Conservation (phyloP, 2,329 filamentous ascomycete genomes). For the Pseudogymnoascus sp. region DNA sequence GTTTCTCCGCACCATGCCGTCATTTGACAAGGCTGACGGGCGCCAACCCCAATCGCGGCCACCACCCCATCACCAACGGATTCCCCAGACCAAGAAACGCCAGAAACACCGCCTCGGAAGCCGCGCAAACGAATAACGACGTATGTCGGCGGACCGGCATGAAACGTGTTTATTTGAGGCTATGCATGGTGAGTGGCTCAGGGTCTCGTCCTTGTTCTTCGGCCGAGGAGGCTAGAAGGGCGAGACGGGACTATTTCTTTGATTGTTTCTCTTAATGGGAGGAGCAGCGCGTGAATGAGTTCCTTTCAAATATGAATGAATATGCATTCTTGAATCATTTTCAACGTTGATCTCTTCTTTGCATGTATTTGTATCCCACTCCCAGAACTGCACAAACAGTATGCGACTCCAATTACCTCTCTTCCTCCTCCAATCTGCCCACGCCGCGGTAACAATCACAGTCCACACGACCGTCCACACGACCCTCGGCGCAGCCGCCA, state of each 20-base stretch:
- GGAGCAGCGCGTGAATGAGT: not conserved
- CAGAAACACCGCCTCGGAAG: not conserved
- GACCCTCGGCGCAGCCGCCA: not conserved
- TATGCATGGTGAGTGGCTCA: not conserved
- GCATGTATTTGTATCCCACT: not conserved
- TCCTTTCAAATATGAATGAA: not conserved
- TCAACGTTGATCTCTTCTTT: not conserved
- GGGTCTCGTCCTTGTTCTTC: not conserved
- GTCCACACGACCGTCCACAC: not conserved
- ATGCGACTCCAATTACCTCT: not conserved
- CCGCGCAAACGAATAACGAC: not conserved
- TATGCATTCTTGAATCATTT: not conserved
- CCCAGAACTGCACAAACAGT: not conserved
- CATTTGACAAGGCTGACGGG: conserved; percentile 3
- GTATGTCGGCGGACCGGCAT: not conserved
- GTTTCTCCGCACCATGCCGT: not conserved
- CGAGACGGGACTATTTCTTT: not conserved
- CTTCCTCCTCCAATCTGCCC: not conserved
- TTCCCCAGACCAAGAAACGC: not conserved
- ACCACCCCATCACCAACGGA: conserved; percentile 3
- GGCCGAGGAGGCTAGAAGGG: not conserved
- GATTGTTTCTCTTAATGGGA: not conserved
- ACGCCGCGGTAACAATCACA: not conserved
- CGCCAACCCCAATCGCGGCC: conserved; percentile 1
- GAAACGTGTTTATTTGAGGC: conserved; percentile 3